Base-by-base conservation (phyloP, 2,329 filamentous ascomycete genomes). In the Colletotrichum sp. region DNA sequence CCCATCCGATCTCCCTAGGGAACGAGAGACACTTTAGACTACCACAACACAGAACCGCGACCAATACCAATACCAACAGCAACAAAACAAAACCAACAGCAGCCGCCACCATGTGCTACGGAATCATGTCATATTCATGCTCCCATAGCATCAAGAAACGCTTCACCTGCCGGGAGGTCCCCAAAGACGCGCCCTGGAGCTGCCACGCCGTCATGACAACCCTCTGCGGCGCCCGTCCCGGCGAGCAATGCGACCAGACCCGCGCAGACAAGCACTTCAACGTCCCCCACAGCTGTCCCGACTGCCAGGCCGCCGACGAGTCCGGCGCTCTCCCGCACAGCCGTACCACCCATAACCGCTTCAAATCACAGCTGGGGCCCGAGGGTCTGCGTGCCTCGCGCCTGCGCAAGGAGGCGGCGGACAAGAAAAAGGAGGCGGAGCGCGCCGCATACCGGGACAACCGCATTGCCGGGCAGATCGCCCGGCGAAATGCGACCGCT, bases 51-150 rank as follows among this genome's bases (percentile, higher is more conserved):
- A 52, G 15, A 59, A 8, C 39, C 26, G 24, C 18, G n/a, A 52
- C 18, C 57, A 15, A 18, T 24, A 52, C 18, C 57, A 15, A 18
- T 24, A 26, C 22, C 36, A 48, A 16, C 39, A 55, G 6, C 34
- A 7, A 15, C 9, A 12, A 48, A 28, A 67, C 3, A 69, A 32
- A n/a, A n/a, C n/a, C n/a, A 52, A 52, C 9, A n/a, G 2, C n/a
- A 13, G 7, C 44, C 44, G n/a, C n/a, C n/a, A 55, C 26, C 10
- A 78, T 78, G 77, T 78, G 77, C 34, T 34, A 75, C 68, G 60
- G 75, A 22, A 63, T 32, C 22, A 30, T 62, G 5, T 66, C 59
- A 9, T 68, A 75, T 18, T 22, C 74, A 5, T 75, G 75, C 34
- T 48, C 63, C 26, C 75, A 79, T 59, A 64, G 62, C 30, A 30